Evolutionary conservation across 2,329 filamentous ascomycete species (phyloP).

Genomic region (Trichoderma sp.): DNA sequence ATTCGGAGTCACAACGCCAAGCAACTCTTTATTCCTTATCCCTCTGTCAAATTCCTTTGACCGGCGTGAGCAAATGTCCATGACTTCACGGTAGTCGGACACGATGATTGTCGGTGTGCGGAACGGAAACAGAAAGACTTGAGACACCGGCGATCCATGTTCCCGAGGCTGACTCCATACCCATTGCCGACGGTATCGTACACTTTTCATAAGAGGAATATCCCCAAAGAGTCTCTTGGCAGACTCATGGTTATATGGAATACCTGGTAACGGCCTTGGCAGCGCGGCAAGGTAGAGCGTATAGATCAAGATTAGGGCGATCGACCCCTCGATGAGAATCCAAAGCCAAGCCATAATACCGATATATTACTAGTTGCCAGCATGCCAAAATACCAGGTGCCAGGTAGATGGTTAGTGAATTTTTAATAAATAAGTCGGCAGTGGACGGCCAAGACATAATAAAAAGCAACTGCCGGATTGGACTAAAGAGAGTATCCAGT

Average conservation of each 20-base stretch:
- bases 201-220: conserved; percentile 21
- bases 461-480: background rate
- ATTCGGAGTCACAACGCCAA: conserved; percentile 28
- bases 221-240: conserved; percentile 27
- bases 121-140: conserved; percentile 37
- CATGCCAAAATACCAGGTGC: background rate
- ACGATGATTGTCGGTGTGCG: conserved; percentile 34
- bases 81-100: conserved; percentile 33
- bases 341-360: background rate
- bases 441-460: background rate
- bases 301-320: background rate
- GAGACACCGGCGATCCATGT: conserved; percentile 32
- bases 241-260: conserved; percentile 29
- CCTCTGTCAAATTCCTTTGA: conserved; percentile 36
- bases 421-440: background rate
- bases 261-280: conserved; percentile 28
- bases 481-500: background rate
- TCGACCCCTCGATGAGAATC: background rate
- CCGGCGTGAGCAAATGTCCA: conserved; percentile 35
- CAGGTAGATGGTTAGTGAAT: background rate
- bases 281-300: conserved; percentile 19
- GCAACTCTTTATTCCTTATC: conserved; percentile 27
- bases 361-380: background rate
- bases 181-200: conserved; percentile 29
- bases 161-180: conserved; percentile 28